phyloP scores from a whole-genome alignment of 73 alveolate genomes.

The Paramecium biaurelia region DNA sequence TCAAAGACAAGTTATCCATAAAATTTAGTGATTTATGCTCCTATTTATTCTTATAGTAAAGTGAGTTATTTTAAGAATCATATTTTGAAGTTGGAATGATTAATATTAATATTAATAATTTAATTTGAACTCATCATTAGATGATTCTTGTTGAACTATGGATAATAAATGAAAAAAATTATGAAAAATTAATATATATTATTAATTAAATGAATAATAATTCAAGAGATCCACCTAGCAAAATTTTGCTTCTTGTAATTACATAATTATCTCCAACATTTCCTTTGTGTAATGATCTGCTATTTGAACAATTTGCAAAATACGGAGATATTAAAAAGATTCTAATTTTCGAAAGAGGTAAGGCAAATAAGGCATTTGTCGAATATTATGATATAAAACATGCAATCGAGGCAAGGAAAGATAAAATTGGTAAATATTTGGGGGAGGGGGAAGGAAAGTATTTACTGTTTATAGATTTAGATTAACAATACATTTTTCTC shows the following conservation, averaged over 20 bases:
- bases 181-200: background rate
- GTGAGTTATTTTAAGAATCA: conserved; percentile 4
- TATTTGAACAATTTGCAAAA: background rate
- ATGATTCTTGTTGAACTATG: background rate
- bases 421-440: background rate
- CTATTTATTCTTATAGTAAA: background rate
- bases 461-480: background rate
- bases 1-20: background rate
- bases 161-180: background rate
- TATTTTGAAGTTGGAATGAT: conserved; percentile 12
- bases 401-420: conserved; percentile 44
- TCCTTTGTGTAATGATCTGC: conserved; percentile 11
- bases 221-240: conserved; percentile 50
- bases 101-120: background rate
- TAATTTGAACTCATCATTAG: background rate
- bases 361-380: conserved; percentile 39
- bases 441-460: conserved; percentile 9
- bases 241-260: conserved; percentile 8
- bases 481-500: conserved; percentile 38
- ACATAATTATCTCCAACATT: conserved; percentile 39
- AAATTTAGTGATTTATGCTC: background rate
- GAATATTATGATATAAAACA: background rate
- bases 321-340: conserved; percentile 30
- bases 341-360: conserved; percentile 33
- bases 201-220: background rate